phyloP scores from a whole-genome alignment of 169 alveolate genomes.

The Perkinsus olseni region DNA sequence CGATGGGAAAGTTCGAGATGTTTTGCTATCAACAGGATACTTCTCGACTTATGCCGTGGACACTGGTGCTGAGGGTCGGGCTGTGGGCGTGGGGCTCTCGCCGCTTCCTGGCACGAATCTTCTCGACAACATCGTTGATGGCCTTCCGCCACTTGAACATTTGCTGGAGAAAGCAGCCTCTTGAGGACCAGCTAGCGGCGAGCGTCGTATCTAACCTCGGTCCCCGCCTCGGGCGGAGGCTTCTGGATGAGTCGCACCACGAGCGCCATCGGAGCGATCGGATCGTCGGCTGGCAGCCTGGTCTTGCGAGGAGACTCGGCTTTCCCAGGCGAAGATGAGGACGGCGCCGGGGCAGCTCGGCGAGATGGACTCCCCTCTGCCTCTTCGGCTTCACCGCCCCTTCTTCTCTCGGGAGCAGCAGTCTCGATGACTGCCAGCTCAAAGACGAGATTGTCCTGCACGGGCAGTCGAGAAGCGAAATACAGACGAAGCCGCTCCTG shows the following conservation, averaged over 20 bases:
- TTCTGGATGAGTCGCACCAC: not conserved
- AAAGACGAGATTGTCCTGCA: not conserved
- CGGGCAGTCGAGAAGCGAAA: not conserved
- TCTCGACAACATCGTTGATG: not conserved
- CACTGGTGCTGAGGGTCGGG: not conserved
- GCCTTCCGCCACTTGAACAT: not conserved
- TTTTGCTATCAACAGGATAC: not conserved
- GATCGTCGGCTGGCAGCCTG: not conserved
- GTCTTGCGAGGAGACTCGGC: not conserved
- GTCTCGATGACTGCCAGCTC: not conserved
- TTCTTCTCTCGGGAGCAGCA: not conserved
- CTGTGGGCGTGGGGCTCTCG: not conserved
- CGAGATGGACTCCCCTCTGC: not conserved
- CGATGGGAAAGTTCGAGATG: too few relatives aligned
- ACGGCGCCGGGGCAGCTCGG: not conserved
- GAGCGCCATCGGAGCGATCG: not conserved
- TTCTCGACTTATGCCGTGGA: not conserved
- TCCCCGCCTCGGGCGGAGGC: not conserved
- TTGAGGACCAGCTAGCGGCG: too few relatives aligned
- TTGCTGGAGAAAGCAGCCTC: not conserved
- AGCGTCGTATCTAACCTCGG: not conserved
- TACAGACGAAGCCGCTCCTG: not conserved
- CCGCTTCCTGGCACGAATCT: not conserved
- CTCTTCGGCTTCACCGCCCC: too few relatives aligned
- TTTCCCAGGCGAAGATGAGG: not conserved